Base-by-base conservation (phyloP, 495 filamentous ascomycete species). In the Lophiotrema nucula region DNA sequence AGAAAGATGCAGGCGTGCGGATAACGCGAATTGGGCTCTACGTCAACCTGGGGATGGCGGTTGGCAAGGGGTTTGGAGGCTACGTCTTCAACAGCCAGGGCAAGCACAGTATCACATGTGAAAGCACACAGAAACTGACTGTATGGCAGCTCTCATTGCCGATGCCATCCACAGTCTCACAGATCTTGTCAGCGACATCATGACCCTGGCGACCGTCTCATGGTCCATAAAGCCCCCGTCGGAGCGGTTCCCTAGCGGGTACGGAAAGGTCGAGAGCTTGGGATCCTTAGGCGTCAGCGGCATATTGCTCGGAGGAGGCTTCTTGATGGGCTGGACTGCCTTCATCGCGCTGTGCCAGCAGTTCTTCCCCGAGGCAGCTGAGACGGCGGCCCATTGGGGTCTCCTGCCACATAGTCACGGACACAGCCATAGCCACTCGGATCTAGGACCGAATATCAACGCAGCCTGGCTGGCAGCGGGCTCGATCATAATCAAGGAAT, bases 261-360 rank as follows among this genome's bases (percentile, higher is more conserved):
- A 95, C 67, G 93, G 93, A 56, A 98, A 98, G 75, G 80, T 98
- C n/a, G 93, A 98, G 75, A 93, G 89, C 65, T 76, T 98, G 70
- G 93, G 93, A 12, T 90, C 90, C 13, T 70, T 98, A 64, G 95
- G 93, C 13, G 93, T 98, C 18, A 95, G 90, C 55, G 85, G 89
- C 41, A 83, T 98, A 67, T 76, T 98, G 62, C 80, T 97, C 15
- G 81, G 82, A 48, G 93, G 95, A 41, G 93, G 93, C 22, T 72
- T 95, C 28, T 89, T 91, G 64, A 96, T 98, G 88, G 90, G 90
- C 53, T 78, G 87, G 70, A 84, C 88, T 69, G 86, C 88, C 53
- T 78, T 85, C 56, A 75, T 89, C 58, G 80, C 85, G 4, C 76
- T 98, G 41, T 84, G 88, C 56, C 84, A 83, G 21, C 88, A 96